Evolutionary conservation across 306 rosid species (phyloP).

Genomic region (Mimosa pudica): DNA sequence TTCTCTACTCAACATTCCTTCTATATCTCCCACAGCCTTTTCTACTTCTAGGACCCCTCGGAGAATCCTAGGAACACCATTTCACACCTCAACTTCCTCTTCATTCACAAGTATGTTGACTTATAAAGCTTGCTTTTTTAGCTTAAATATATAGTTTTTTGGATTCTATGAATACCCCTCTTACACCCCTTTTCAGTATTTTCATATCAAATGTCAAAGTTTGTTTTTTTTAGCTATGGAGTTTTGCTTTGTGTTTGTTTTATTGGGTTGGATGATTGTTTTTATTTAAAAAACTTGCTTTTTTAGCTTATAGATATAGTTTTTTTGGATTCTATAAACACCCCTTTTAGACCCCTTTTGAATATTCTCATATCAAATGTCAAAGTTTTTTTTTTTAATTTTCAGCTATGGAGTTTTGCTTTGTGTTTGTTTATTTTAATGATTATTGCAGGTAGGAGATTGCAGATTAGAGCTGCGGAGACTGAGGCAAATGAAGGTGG

Average conservation of each 20-base stretch:
- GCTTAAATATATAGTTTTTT: background rate
- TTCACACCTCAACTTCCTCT: slow-evolving; percentile 41
- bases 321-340: background rate
- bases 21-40: slow-evolving; percentile 42
- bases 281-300: background rate
- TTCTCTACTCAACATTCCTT: slow-evolving; percentile 48
- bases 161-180: background rate
- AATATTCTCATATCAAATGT: background rate
- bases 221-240: background rate
- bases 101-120: slow-evolving; percentile 59
- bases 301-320: slow-evolving; percentile 6
- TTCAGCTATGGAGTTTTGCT: no score
- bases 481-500: slow-evolving; percentile 67
- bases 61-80: slow-evolving; percentile 35
- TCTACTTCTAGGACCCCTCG: slow-evolving; percentile 38
- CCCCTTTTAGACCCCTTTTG: background rate
- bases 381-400: background rate
- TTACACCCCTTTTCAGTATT: background rate
- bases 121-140: slow-evolving; percentile 18
- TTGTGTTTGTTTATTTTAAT: background rate
- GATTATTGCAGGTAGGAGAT: slow-evolving; percentile 53
- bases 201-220: background rate
- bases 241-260: background rate
- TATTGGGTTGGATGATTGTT: background rate
- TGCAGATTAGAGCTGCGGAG: slow-evolving; percentile 61